Evolutionary conservation across 2,329 filamentous ascomycete species (phyloP).

Genomic region (Aspergillus sp.): DNA sequence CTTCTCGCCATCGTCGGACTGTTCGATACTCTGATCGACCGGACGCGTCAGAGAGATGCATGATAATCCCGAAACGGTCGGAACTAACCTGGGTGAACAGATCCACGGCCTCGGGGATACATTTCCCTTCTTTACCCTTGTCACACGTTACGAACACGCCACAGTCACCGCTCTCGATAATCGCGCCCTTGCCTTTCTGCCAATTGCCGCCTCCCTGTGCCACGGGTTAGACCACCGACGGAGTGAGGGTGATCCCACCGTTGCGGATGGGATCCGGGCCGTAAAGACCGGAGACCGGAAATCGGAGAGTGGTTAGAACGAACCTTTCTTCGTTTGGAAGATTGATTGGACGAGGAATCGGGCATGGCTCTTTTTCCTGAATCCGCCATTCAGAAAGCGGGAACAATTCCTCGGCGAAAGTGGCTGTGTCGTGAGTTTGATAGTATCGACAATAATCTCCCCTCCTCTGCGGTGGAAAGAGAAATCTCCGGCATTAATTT

Average conservation of each 20-base stretch:
- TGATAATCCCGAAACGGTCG: background rate
- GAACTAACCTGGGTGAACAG: constrained; percentile 55
- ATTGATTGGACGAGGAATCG: constrained; percentile 19
- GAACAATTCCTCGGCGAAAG: too few relatives aligned
- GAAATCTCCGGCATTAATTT: background rate
- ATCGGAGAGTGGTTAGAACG: background rate
- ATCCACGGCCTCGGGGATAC: constrained; percentile 57
- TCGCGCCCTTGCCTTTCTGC: constrained; percentile 24
- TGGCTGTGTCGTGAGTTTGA: too few relatives aligned
- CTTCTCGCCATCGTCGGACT: constrained; percentile 17
- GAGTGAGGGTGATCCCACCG: too few relatives aligned
- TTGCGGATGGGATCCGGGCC: too few relatives aligned
- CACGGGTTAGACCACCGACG: constrained; percentile 4
- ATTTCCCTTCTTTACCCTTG: constrained; percentile 61
- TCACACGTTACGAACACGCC: constrained; percentile 65
- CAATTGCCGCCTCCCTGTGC: constrained; percentile 31
- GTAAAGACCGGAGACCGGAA: too few relatives aligned
- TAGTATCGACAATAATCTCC: too few relatives aligned
- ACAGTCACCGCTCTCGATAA: constrained; percentile 52
- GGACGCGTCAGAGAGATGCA: constrained; percentile 6
- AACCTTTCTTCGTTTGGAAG: constrained; percentile 37
- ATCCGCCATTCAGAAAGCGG: constrained; percentile 22
- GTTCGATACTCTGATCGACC: constrained; percentile 18
- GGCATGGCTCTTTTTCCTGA: constrained; percentile 34
- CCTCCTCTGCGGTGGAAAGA: too few relatives aligned